These are phyloP conservation scores for Pisolithus microcarpus DNA, from an alignment of 768 basidiomycete genomes.

Conservation along the genomic window DNA sequence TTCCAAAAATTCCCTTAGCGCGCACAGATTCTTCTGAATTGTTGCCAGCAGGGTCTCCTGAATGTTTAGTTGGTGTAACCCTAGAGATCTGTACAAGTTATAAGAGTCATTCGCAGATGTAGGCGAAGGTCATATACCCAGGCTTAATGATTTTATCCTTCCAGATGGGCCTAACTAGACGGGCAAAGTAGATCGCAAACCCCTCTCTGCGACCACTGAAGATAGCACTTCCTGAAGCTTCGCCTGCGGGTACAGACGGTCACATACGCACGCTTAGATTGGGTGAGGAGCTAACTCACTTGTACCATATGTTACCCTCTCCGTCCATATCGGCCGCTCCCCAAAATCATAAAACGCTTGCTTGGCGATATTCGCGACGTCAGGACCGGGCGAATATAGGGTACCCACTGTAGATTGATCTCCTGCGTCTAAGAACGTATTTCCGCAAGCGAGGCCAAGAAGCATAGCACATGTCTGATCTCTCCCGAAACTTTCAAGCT, in stretches of 20 bases:
- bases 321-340: constrained; percentile 76
- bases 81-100: constrained; percentile 28
- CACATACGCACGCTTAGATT: not conserved
- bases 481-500: constrained; percentile 65
- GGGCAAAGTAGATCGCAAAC: constrained; percentile 77
- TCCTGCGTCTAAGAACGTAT: constrained; percentile 65
- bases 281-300: constrained; percentile 33
- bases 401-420: constrained; percentile 39
- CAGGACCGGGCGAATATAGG: constrained; percentile 48
- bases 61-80: constrained; percentile 52
- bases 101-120: not conserved
- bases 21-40: constrained; percentile 75
- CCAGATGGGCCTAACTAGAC: constrained; percentile 85
- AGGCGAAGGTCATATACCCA: constrained; percentile 36
- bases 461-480: constrained; percentile 93
- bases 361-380: constrained; percentile 66
- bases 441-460: constrained; percentile 77
- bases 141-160: constrained; percentile 64
- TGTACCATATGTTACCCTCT: constrained; percentile 69
- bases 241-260: constrained; percentile 33
- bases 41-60: constrained; percentile 55
- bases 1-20: constrained; percentile 68
- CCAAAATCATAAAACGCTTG: constrained; percentile 85
- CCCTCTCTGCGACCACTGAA: constrained; percentile 90
- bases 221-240: constrained; percentile 63